Conservation (phyloP, 495 filamentous ascomycete species). For the Aspergillus saccharolyticus region DNA sequence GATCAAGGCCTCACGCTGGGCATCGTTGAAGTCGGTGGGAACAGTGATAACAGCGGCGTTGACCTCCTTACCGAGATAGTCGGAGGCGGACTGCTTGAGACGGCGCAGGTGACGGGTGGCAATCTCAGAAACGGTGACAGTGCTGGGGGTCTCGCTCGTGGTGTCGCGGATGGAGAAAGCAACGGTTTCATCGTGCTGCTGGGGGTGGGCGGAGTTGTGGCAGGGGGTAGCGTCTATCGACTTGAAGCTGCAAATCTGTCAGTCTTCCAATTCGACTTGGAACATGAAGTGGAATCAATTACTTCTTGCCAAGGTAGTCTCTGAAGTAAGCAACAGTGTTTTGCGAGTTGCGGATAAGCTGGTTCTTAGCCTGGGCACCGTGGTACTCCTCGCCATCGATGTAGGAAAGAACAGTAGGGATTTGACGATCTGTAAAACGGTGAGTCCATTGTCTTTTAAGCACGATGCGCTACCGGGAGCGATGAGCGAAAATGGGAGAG, state of each 20-base stretch:
- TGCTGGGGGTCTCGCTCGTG: conserved; percentile 60
- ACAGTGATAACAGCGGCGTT: conserved; percentile 90
- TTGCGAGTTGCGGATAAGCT: conserved; percentile 82
- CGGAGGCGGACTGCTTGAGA: conserved; percentile 75
- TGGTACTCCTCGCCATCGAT: conserved; percentile 94
- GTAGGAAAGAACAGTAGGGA: conserved; percentile 90
- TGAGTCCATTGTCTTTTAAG: conserved; percentile 9
- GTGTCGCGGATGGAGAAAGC: conserved; percentile 82
- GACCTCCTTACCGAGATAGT: conserved; percentile 87
- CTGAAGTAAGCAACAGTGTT: conserved; percentile 96
- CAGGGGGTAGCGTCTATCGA: conserved; percentile 93
- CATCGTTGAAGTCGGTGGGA: conserved; percentile 86
- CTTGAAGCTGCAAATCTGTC: conserved; percentile 58
- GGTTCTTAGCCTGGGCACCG: conserved; percentile 87
- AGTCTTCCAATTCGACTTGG: conserved; percentile 1
- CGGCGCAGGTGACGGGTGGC: conserved; percentile 82
- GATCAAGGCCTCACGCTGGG: conserved; percentile 74
- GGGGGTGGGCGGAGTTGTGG: conserved; percentile 87
- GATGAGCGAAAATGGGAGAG: not conserved
- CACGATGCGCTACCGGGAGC: not conserved
- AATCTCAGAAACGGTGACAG: conserved; percentile 76
- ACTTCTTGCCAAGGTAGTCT: conserved; percentile 93
- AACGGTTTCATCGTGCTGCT: conserved; percentile 65
- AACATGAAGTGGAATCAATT: conserved; percentile 18
- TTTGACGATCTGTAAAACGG: conserved; percentile 76